Conservation (phyloP, 306 rosid genomes). For the Malus asiatica region DNA sequence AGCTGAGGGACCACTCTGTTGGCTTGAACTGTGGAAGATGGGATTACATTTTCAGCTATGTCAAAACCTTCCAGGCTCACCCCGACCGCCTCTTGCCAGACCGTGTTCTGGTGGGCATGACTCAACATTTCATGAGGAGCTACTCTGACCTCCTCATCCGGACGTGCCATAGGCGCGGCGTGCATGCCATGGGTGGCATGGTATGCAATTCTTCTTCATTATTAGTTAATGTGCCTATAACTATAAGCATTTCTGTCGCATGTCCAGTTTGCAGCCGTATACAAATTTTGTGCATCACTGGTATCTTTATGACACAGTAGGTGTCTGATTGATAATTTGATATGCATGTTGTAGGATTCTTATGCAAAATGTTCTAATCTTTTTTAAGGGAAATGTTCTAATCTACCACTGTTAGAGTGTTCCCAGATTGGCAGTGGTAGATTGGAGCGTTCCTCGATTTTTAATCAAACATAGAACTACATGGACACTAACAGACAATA, state of each 20-base stretch:
- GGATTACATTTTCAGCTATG: slow-evolving; percentile 97
- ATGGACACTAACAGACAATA: too few species aligned
- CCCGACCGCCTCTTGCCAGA: slow-evolving; percentile 75
- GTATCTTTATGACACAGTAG: background rate
- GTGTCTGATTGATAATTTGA: background rate
- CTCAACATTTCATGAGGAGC: slow-evolving; percentile 84
- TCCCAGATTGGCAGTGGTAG: too few species aligned
- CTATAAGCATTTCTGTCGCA: background rate
- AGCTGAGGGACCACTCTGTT: slow-evolving; percentile 76
- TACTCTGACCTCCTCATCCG: slow-evolving; percentile 81
- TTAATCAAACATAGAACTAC: too few species aligned
- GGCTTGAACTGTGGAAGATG: slow-evolving; percentile 92
- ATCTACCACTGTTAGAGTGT: too few species aligned
- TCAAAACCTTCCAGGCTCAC: slow-evolving; percentile 84
- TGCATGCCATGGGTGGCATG: slow-evolving; percentile 97
- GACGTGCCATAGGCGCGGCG: slow-evolving; percentile 82
- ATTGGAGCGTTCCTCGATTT: too few species aligned
- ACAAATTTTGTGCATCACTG: background rate
- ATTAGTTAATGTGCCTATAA: background rate
- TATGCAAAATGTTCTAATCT: too few species aligned
- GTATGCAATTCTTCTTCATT: slow-evolving; percentile 21
- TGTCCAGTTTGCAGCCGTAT: background rate
- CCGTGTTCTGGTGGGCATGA: slow-evolving; percentile 78
- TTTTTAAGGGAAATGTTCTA: too few species aligned
- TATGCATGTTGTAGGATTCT: background rate